Conservation (phyloP, 805 yeast genomes). For the Henningerozyma blattae region DNA sequence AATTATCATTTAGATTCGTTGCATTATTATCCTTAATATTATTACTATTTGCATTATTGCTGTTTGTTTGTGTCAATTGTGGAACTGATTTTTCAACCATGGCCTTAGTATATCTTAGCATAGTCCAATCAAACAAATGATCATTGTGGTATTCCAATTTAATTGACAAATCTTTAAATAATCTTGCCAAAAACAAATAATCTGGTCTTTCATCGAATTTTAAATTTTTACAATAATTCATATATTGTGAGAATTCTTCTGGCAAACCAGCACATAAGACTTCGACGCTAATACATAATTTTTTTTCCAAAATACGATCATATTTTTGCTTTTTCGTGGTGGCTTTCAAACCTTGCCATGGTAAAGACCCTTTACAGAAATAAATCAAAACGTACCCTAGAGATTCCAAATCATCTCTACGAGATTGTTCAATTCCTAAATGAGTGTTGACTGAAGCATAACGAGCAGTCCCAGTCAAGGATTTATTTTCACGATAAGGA, state of each 20-base stretch:
- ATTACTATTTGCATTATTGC: slow-evolving; percentile 3
- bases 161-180: slow-evolving; percentile 82
- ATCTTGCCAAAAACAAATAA: slow-evolving; percentile 76
- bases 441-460: slow-evolving; percentile 94
- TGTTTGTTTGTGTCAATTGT: slow-evolving; percentile 8
- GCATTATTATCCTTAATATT: neutral
- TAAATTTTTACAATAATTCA: slow-evolving; percentile 81
- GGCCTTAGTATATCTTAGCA: slow-evolving; percentile 30
- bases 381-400: slow-evolving; percentile 90
- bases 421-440: slow-evolving; percentile 90
- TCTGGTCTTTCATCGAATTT: slow-evolving; percentile 97
- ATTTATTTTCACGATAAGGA: slow-evolving; percentile 93
- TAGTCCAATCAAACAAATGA: slow-evolving; percentile 95
- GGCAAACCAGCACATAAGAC: slow-evolving; percentile 91
- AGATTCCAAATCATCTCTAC: slow-evolving; percentile 94
- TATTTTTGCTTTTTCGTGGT: slow-evolving; percentile 97
- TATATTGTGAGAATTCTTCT: slow-evolving; percentile 75
- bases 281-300: slow-evolving; percentile 83
- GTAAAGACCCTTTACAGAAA: slow-evolving; percentile 90
- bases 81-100: slow-evolving; percentile 20
- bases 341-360: slow-evolving; percentile 98
- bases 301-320: slow-evolving; percentile 93
- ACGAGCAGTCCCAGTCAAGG: slow-evolving; percentile 97
- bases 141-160: slow-evolving; percentile 88
- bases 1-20: neutral